Evolutionary conservation across 108 stramenopile species (phyloP).

Genomic region (Stephanodiscus minutulus): DNA sequence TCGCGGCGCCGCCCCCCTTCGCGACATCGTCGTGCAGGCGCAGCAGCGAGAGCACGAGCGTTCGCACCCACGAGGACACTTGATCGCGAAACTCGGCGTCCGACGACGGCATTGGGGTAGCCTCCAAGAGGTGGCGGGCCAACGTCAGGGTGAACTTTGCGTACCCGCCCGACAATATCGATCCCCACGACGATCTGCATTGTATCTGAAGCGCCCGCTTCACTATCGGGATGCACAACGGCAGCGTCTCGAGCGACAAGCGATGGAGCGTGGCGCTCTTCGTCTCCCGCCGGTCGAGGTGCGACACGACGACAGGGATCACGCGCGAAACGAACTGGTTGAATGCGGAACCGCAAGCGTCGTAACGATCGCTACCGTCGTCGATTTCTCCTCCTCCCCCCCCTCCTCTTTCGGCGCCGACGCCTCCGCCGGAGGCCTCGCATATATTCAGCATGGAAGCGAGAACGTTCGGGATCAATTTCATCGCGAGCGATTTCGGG

Average conservation of each 20-base stretch:
- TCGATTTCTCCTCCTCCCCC: conserved; percentile 4
- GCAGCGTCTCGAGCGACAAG: conserved; percentile 27
- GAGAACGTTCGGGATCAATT: conserved; percentile 53
- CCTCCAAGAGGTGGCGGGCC: conserved; percentile 46
- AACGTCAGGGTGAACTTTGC: conserved; percentile 43
- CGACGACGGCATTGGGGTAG: conserved; percentile 32
- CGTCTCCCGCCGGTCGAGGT: not conserved
- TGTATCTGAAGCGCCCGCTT: conserved; percentile 34
- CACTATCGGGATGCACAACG: conserved; percentile 26
- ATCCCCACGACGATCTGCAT: conserved; percentile 37
- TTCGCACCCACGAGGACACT: conserved; percentile 41
- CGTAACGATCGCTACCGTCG: conserved; percentile 13
- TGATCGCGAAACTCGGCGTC: conserved; percentile 19
- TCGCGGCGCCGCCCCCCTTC: conserved; percentile 36
- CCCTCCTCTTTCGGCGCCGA: not conserved
- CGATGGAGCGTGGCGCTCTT: conserved; percentile 24
- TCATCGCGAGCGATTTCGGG: conserved; percentile 56
- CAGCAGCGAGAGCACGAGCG: conserved; percentile 36
- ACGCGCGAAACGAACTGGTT: conserved; percentile 41
- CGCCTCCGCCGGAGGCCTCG: conserved; percentile 25
- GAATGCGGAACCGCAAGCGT: conserved; percentile 35
- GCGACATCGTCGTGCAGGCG: conserved; percentile 42
- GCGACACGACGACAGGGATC: conserved; percentile 27
- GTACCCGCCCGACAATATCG: conserved; percentile 42
- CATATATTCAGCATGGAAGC: conserved; percentile 38